These are phyloP conservation scores for Diaporthe longicolla DNA, from an alignment of 2,329 filamentous ascomycete genomes.

Conservation along the genomic window DNA sequence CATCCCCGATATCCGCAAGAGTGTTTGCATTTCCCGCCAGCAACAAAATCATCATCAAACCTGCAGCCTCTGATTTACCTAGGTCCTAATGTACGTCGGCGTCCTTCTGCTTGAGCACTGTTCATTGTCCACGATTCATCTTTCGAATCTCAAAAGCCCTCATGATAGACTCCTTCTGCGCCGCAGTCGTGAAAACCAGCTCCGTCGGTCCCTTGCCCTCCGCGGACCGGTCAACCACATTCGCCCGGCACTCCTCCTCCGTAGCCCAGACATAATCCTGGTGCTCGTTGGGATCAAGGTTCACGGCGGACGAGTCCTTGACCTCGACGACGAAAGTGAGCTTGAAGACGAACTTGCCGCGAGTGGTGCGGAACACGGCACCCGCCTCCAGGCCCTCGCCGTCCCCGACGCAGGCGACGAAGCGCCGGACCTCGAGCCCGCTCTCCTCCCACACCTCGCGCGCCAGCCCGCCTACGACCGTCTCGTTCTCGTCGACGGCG, in stretches of 20 bases:
- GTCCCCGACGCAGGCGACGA: conserved; percentile 44
- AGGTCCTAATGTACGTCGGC: neutral
- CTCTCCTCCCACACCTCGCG: conserved; percentile 61
- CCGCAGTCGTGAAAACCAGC: conserved; percentile 46
- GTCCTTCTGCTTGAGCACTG: neutral
- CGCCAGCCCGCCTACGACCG: conserved; percentile 53
- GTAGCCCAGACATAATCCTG: conserved; percentile 52
- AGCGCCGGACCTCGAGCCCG: conserved; percentile 50
- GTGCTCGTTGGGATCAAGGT: conserved; percentile 53
- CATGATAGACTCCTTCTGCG: conserved; percentile 45
- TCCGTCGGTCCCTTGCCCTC: conserved; percentile 34
- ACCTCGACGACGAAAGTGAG: conserved; percentile 50
- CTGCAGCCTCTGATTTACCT: too few relatives aligned
- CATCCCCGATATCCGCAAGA: too few relatives aligned
- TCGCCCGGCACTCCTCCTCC: conserved; percentile 50
- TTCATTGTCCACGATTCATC: neutral
- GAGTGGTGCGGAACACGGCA: conserved; percentile 47
- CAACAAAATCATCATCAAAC: neutral
- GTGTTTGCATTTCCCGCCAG: neutral
- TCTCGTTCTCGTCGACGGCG: conserved; percentile 55
- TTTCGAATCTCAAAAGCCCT: conserved; percentile 43
- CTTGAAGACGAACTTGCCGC: conserved; percentile 45
- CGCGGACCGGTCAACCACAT: conserved; percentile 26
- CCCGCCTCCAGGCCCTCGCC: conserved; percentile 37
- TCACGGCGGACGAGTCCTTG: conserved; percentile 42